Evolutionary conservation across 2,329 filamentous ascomycete genomes (phyloP).

Genomic region (Fusarium protoensiforme): DNA sequence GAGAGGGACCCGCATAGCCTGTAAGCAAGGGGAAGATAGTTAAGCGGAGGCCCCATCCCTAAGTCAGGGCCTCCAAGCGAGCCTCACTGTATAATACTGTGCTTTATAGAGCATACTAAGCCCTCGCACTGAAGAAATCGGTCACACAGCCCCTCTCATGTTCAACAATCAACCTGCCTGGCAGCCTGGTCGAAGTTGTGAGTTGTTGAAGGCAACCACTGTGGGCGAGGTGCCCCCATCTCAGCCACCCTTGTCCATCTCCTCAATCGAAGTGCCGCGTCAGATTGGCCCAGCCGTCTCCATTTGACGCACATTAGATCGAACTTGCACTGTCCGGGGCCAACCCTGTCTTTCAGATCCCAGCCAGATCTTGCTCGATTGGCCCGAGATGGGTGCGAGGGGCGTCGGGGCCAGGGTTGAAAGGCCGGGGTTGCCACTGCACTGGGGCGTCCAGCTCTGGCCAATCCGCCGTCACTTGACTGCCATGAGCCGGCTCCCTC

Average conservation of each 20-base stretch:
- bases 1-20: constrained; percentile 30
- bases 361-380: constrained; percentile 33
- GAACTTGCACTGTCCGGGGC: constrained; percentile 35
- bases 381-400: constrained; percentile 26
- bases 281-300: constrained; percentile 25
- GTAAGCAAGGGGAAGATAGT: constrained; percentile 39
- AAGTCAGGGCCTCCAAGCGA: constrained; percentile 14
- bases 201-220: constrained; percentile 14
- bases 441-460: constrained; percentile 26
- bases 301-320: constrained; percentile 40
- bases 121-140: constrained; percentile 2
- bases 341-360: constrained; percentile 38
- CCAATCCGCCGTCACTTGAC: constrained; percentile 17
- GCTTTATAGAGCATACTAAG: constrained; percentile 3
- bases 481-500: constrained; percentile 6
- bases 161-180: constrained; percentile 10
- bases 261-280: constrained; percentile 13
- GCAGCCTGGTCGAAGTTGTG: not conserved
- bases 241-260: not conserved
- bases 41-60: constrained; percentile 36
- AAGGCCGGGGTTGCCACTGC: constrained; percentile 30
- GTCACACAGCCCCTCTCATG: constrained; percentile 22
- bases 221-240: constrained; percentile 2
- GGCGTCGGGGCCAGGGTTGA: constrained; percentile 5
- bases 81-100: constrained; percentile 4